Base-by-base conservation (phyloP, 495 filamentous ascomycete genomes). In the Tetracladium marchalianum region DNA sequence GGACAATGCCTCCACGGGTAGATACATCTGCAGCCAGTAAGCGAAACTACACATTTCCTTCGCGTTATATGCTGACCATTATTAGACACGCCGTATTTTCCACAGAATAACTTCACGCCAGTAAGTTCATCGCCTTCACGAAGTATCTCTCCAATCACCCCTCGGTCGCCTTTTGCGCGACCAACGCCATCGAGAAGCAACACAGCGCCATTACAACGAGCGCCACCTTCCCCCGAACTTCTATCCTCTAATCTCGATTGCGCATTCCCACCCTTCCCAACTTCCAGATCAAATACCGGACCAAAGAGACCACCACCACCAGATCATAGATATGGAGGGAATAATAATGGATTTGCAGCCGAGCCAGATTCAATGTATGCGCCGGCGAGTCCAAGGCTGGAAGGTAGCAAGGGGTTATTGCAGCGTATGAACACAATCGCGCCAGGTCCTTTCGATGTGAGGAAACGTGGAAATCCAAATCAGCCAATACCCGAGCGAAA, bases 391-490 rank as follows among this genome's bases (percentile, higher is more conserved):
- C 70, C 76, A 35, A 59, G 51, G 18, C 49, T 51, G 5, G 57
- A 52, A 19, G 65, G 50, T 27, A 60, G 58, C 46, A 64, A 62
- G 16, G 70, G 62, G 27, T 54, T 72, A 52, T 51, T 81, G 57
- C 68, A 77, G 43, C 70, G 75, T 46, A 78, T 85, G 73, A 72
- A 85, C 50, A 71, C 65, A 22, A 81, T 85, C 60, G 71, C 74
- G 12, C 80, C 81, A 15, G 80, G 81, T 0, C 83, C 83, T 5
- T 84, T 87, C 53, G 76, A 76, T 52, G 52, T 68, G 11, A 64
- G 59, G 39, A 53, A 56, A 41, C 35, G 53, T 8, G 42, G 36
- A 31, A 50, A 35, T 32, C 3, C 18, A 15, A 38, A 15, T 7
- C 37, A 38, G 5, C 12, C 39, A 15, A 17, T 38, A n/a, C 12